Evolutionary conservation across 495 filamentous ascomycete species (phyloP).

Genomic region (Hypomontagnella submonticulosa): DNA sequence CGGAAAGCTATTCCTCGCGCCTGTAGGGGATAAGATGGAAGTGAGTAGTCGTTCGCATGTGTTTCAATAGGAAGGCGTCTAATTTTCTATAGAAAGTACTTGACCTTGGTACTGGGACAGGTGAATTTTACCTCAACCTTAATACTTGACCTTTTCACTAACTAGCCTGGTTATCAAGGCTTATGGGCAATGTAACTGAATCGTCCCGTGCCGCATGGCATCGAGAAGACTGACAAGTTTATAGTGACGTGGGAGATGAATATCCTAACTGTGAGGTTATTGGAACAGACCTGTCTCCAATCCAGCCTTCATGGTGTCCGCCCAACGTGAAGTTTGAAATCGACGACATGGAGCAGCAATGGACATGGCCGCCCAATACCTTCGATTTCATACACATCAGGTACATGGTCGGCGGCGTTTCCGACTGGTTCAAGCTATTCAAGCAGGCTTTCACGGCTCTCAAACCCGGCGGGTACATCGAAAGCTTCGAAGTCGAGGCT

Average conservation of each 20-base stretch:
- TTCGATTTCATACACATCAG: constrained; percentile 70
- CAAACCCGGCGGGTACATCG: constrained; percentile 56
- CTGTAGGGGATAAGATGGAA: constrained; percentile 58
- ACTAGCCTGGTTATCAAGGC: constrained; percentile 16
- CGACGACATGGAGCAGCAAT: constrained; percentile 60
- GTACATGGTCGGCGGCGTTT: constrained; percentile 62
- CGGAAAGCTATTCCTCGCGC: constrained; percentile 69
- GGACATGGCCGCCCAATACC: constrained; percentile 55
- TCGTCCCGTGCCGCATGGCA: neutral
- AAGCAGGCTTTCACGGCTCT: constrained; percentile 50
- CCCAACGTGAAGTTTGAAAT: constrained; percentile 67
- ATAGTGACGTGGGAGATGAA: constrained; percentile 56
- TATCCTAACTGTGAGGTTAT: constrained; percentile 65
- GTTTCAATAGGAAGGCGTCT: neutral
- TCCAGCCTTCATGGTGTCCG: constrained; percentile 64
- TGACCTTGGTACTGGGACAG: constrained; percentile 74
- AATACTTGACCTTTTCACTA: neutral
- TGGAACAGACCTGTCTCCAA: constrained; percentile 72
- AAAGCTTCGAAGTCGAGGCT: constrained; percentile 44
- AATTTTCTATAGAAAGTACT: constrained; percentile 65
- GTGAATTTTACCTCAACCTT: constrained; percentile 24
- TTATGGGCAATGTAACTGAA: constrained; percentile 41
- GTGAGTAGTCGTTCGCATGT: constrained; percentile 5
- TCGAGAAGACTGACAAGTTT: neutral
- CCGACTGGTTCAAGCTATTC: constrained; percentile 61